These are phyloP conservation scores for Penicillium paneum DNA, from an alignment of 2,329 filamentous ascomycete species.

Conservation along the genomic window DNA sequence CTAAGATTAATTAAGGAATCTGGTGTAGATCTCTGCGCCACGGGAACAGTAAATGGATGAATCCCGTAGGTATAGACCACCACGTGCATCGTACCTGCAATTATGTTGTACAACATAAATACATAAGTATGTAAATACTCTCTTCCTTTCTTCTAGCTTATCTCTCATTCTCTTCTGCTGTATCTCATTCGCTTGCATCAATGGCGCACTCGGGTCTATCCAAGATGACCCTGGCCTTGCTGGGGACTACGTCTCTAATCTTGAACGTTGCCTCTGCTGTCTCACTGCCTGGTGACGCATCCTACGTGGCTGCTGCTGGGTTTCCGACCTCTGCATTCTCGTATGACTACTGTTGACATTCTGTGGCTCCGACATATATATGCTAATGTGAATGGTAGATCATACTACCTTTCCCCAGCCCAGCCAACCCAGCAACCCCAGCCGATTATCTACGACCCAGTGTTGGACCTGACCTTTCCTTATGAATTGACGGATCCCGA, in stretches of 20 bases:
- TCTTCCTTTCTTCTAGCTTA: neutral
- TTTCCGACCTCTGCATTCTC: conserved; percentile 53
- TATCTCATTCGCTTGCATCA: neutral
- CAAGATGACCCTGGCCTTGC: conserved; percentile 7
- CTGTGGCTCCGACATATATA: neutral
- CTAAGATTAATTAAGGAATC: too few relatives aligned
- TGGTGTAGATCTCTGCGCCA: too few relatives aligned
- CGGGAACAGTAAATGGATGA: too few relatives aligned
- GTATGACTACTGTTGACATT: conserved; percentile 19
- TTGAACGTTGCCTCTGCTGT: conserved; percentile 1
- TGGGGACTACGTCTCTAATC: neutral
- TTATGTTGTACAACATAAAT: neutral
- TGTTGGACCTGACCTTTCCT: conserved; percentile 55
- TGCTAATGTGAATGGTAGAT: conserved; percentile 20
- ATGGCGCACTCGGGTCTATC: neutral
- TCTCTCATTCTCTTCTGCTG: neutral
- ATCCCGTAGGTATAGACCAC: neutral
- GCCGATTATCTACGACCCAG: conserved; percentile 52
- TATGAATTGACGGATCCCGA: conserved; percentile 55
- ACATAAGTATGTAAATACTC: neutral
- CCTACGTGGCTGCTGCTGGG: conserved; percentile 38
- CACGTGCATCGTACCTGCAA: conserved; percentile 1
- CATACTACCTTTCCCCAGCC: conserved; percentile 47
- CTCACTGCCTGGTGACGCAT: conserved; percentile 22
- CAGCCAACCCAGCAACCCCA: conserved; percentile 51